Conservation (phyloP, 140 eudicot genomes). For the Bidens hawaiensis region DNA sequence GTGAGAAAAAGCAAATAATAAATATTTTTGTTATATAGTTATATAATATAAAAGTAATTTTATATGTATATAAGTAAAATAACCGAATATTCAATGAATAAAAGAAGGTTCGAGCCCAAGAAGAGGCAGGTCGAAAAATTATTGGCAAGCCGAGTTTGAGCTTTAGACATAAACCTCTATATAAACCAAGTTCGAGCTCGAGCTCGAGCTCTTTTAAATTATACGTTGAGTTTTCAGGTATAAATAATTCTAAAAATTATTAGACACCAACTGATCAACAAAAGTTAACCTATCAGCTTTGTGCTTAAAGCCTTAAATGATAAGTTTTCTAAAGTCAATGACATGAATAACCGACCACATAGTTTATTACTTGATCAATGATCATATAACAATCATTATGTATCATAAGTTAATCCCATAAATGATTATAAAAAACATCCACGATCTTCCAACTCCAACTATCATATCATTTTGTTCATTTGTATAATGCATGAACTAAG, state of each 20-base stretch:
- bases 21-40: too few species aligned
- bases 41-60: too few species aligned
- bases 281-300: not conserved
- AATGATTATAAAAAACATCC: constrained; percentile 1
- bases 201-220: not conserved
- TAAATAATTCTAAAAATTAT: too few species aligned
- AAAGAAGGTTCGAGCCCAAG: not conserved
- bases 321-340: constrained; percentile 2
- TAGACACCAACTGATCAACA: not conserved
- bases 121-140: too few species aligned
- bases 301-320: not conserved
- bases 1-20: too few species aligned
- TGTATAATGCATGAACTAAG: constrained; percentile 5
- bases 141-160: not conserved
- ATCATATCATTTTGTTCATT: constrained; percentile 3
- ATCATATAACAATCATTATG: not conserved
- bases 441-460: constrained; percentile 10
- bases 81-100: not conserved
- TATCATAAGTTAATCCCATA: not conserved
- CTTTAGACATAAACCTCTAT: not conserved
- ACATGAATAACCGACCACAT: not conserved
- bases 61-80: too few species aligned
- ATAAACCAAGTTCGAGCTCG: not conserved
- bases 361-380: not conserved
- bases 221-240: too few species aligned